Conservation (phyloP, 768 basidiomycete genomes). For the Pleurotus citrinopileatus region DNA sequence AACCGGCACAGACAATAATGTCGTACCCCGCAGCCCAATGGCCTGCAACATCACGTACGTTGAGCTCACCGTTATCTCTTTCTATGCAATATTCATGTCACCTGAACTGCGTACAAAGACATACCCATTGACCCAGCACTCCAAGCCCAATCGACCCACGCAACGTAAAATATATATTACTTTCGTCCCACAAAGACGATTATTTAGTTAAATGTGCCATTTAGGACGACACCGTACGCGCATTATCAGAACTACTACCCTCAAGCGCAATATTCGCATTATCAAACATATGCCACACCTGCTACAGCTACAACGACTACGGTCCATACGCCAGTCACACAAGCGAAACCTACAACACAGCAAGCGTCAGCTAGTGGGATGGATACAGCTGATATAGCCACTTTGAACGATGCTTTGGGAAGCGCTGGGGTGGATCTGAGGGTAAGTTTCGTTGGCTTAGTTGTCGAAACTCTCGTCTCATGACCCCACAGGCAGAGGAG, state of each 20-base stretch:
- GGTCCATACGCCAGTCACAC: conserved; percentile 9
- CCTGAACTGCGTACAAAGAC: conserved; percentile 31
- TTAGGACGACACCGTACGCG: conserved; percentile 46
- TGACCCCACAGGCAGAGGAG: conserved; percentile 71
- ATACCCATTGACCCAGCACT: conserved; percentile 70
- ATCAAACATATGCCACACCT: conserved; percentile 36
- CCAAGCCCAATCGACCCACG: conserved; percentile 53
- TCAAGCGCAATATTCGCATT: conserved; percentile 45
- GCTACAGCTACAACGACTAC: conserved; percentile 21
- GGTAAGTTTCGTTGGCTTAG: conserved; percentile 35
- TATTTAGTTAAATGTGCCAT: conserved; percentile 18
- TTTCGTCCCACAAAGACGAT: conserved; percentile 16
- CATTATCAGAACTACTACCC: conserved; percentile 47
- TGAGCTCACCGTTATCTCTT: background rate
- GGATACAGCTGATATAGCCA: conserved; percentile 72
- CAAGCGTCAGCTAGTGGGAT: conserved; percentile 26
- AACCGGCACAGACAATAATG: background rate
- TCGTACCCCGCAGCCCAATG: background rate
- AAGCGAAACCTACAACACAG: conserved; percentile 26
- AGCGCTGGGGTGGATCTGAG: conserved; percentile 87
- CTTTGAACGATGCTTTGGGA: conserved; percentile 80
- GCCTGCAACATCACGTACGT: background rate
- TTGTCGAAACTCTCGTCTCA: background rate
- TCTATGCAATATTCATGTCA: too few relatives aligned
- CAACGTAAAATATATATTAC: conserved; percentile 31